Base-by-base conservation (phyloP, 2,329 filamentous ascomycete genomes). In the Lachnellula subtilissima region DNA sequence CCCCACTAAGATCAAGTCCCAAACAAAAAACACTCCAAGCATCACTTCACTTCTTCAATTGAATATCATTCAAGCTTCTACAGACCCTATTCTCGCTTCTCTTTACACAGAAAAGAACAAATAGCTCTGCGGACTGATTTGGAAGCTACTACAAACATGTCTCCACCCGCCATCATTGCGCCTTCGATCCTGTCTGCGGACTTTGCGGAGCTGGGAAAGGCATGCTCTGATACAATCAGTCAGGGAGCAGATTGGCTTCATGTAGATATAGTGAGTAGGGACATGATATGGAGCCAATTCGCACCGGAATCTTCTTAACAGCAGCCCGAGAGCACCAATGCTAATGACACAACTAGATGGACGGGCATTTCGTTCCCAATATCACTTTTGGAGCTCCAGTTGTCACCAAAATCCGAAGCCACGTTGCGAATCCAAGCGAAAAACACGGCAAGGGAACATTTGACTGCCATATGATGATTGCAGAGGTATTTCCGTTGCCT, bases 381-480 rank as follows among this genome's bases (percentile, higher is more conserved):
- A 91, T 99, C 74, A 97, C 94, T 48, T 97, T 97, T 70, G 94
- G 94, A 57, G 86, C 93, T 19, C 92, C 93, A 5, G 91, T 99
- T 39, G 94, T 99, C 47, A 93, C 91, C 65, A 96, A 93, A 78
- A 94, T 99, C 67, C 86, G 94, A 61, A 79, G 83, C 47, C 89
- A 96, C 68, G 92, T 99, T 67, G 86, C 90, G 55, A 80, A 81
- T 64, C 92, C 91, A 3, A 78, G 79, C 42, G 77, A 81, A 51
- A 81, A 81, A 36, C 78, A 87, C 64, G 91, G 89, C 52, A 88
- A 86, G 66, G 94, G 94, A 60, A 97, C 93, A 14, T 99, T 99
- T 72, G 94, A 99, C 75, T 99, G 94, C 81, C 94, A 99, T 76
- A 97, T 99, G 94, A 99, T 99, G 94, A 96, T 99, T 71, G 86